These are phyloP conservation scores for Lizonia empirigonia DNA, from an alignment of 2,329 filamentous ascomycete species.

Conservation along the genomic window DNA sequence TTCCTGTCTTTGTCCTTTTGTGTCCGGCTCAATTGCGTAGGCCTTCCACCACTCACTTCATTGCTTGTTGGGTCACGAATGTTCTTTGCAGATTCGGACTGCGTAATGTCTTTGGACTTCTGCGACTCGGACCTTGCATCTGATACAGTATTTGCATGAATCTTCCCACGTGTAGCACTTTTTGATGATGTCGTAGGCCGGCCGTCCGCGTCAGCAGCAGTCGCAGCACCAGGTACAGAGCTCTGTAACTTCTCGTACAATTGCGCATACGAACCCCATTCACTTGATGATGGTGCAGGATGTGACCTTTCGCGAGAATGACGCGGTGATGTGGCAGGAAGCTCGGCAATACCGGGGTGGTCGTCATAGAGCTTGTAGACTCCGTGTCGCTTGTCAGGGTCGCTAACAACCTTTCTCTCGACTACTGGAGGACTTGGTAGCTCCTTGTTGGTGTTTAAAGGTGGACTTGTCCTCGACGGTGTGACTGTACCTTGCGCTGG, in stretches of 20 bases:
- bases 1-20: conserved; percentile 85
- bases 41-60: conserved; percentile 7
- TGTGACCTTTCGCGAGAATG: conserved; percentile 49
- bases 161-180: not conserved
- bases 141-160: too few relatives aligned
- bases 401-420: conserved; percentile 23
- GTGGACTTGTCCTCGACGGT: conserved; percentile 19
- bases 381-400: conserved; percentile 17
- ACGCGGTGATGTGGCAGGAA: conserved; percentile 20
- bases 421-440: conserved; percentile 35
- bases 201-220: not conserved
- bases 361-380: conserved; percentile 16
- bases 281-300: conserved; percentile 21
- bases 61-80: not conserved
- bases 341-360: conserved; percentile 28
- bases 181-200: not conserved
- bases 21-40: conserved; percentile 68
- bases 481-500: conserved; percentile 14
- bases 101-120: not conserved
- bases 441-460: conserved; percentile 41
- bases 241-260: conserved; percentile 9
- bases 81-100: not conserved
- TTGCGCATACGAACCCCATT: conserved; percentile 13
- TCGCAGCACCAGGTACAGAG: not conserved
- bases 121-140: not conserved